Evolutionary conservation across 306 rosid genomes (phyloP), one percentile per base, ranked within the genome.

Genomic region (Prunus salicina): DNA sequence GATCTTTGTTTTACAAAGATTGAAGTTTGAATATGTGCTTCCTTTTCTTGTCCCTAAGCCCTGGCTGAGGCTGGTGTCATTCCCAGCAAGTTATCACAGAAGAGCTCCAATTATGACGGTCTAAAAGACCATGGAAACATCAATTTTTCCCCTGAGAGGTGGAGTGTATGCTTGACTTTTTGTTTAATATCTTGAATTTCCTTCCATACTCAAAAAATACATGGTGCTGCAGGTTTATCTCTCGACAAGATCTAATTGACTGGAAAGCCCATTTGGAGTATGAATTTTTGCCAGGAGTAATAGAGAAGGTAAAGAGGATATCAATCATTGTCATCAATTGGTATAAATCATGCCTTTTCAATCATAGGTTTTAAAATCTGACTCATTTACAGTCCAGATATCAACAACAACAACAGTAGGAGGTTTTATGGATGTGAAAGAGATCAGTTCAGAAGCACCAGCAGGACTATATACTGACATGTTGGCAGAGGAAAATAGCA

Each of bases 381-480:
- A 89, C 93, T 86, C 92, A 81, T 92, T 82, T 92, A 87, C 98
- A 92, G 98, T 95, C 93, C 98, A 95, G 97, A 84, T 90, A 82
- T 89, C 91, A 89, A 84, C 86, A 81, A 80, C 84, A 79, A 76
- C 85, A 87, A 86, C 83, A 77, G 87, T 88, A 78, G 86, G 89
- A 78, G 86, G 89, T 88, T 90, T 89, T 84, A 84, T 95, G 96
- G 98, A 95, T 85, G 75, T 86, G 93, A 95, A 89, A 88, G 93
- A 82, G 84, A 85, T 88, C 61, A 75, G 81, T 83, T 81, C 87
- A 65, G 79, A 85, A 60, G 90, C 81, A 46, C 77, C 88, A 19
- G 87, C 86, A 3, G 91, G 88, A 82, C 86, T 94, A 76, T 92
- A 82, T 78, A 58, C 82, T 73, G 97, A 94, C 91, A 76, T 92